Percentiles rank a stretch among this genome's conserved stretches.
phyloP scores from a whole-genome alignment of 164 flowering plant genomes.

The Aristolochia fimbriata region DNA sequence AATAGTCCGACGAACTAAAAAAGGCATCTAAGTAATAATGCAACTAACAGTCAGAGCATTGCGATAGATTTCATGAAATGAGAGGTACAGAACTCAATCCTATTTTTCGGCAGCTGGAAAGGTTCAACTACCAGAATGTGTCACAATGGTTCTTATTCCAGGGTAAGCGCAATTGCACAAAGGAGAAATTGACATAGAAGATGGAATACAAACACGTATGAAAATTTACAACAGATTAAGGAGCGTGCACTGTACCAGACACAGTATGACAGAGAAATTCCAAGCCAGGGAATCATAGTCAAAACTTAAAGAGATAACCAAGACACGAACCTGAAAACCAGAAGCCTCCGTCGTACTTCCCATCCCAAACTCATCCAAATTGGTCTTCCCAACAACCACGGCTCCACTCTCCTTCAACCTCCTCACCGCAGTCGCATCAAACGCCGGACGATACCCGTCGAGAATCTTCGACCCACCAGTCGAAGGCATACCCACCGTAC shows the following conservation, averaged over 20 bases:
- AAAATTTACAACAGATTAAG: background rate
- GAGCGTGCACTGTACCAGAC: no score
- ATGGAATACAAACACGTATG: background rate
- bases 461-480: slow-evolving; percentile 75
- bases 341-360: slow-evolving; percentile 90
- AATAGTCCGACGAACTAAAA: no score
- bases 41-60: no score
- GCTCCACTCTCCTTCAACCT: slow-evolving; percentile 60
- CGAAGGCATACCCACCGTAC: slow-evolving; percentile 72
- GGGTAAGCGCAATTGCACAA: background rate
- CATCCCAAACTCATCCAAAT: slow-evolving; percentile 98
- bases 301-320: no score
- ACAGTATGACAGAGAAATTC: no score
- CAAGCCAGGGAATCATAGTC: no score
- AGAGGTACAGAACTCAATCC: no score
- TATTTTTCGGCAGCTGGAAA: no score
- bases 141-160: background rate
- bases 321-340: slow-evolving; percentile 53
- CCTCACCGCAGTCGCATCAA: slow-evolving; percentile 82
- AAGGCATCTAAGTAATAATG: no score
- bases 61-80: no score
- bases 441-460: slow-evolving; percentile 61
- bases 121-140: no score
- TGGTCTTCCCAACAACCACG: slow-evolving; percentile 85
- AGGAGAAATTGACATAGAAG: background rate